Evolutionary conservation across 768 basidiomycete genomes (phyloP).

Genomic region (Collybia mongolica): DNA sequence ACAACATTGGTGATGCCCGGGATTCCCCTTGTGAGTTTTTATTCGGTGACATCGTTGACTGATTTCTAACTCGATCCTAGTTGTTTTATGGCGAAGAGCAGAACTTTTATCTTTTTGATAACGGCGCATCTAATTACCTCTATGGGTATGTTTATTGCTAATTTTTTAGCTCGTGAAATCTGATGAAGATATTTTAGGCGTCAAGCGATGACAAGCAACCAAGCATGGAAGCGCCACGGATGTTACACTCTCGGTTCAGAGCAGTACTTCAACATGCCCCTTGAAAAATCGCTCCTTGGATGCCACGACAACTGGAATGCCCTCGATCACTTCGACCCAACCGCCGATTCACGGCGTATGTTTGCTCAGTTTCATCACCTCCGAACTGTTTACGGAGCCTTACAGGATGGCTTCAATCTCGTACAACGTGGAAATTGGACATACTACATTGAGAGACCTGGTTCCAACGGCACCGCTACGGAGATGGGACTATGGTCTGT

Average conservation of each 20-base stretch:
- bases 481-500: slow-evolving; percentile 90
- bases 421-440: slow-evolving; percentile 88
- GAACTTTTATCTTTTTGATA: slow-evolving; percentile 83
- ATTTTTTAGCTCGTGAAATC: no score
- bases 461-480: slow-evolving; percentile 77
- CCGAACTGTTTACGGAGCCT: slow-evolving; percentile 62
- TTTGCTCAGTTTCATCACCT: slow-evolving; percentile 73
- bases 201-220: slow-evolving; percentile 85
- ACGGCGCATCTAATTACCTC: slow-evolving; percentile 89
- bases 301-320: slow-evolving; percentile 92
- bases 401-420: slow-evolving; percentile 89
- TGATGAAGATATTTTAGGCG: slow-evolving; percentile 47
- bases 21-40: slow-evolving; percentile 62
- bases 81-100: slow-evolving; percentile 93
- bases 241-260: slow-evolving; percentile 88
- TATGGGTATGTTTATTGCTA: slow-evolving; percentile 57
- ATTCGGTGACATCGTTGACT: not conserved
- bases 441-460: slow-evolving; percentile 70
- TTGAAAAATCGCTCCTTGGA: slow-evolving; percentile 75
- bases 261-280: slow-evolving; percentile 93
- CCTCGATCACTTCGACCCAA: slow-evolving; percentile 94
- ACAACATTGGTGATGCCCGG: slow-evolving; percentile 84
- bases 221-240: slow-evolving; percentile 91
- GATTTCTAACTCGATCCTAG: slow-evolving; percentile 29
- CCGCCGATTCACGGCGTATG: slow-evolving; percentile 70